phyloP scores from a whole-genome alignment of 768 basidiomycete species.

The Dentipellis sp. region DNA sequence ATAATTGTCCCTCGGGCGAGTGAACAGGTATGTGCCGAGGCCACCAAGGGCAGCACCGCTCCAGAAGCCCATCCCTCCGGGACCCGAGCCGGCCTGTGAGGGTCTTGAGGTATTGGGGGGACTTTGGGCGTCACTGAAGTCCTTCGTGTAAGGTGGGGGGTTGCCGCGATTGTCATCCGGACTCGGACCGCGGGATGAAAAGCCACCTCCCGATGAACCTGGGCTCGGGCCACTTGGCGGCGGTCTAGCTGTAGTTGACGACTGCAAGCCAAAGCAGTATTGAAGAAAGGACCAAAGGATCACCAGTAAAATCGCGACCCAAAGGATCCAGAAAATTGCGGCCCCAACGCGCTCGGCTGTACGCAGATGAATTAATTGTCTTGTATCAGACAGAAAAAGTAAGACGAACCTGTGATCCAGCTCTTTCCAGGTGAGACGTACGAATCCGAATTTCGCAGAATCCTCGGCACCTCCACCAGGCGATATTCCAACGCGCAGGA shows the following conservation, averaged over 20 bases:
- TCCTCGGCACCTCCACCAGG: slow-evolving; percentile 56
- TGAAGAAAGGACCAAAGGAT: background rate
- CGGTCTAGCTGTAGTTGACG: background rate
- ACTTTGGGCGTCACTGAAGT: slow-evolving; percentile 9
- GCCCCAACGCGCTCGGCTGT: background rate
- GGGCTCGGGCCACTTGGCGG: slow-evolving; percentile 20
- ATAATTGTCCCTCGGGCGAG: slow-evolving; percentile 15
- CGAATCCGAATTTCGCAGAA: slow-evolving; percentile 15
- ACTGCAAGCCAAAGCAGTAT: background rate
- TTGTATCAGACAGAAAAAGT: slow-evolving; percentile 7
- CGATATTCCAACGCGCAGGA: slow-evolving; percentile 85
- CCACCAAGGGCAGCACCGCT: slow-evolving; percentile 73
- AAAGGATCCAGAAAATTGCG: background rate
- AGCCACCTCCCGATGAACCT: slow-evolving; percentile 26
- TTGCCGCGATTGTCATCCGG: slow-evolving; percentile 26
- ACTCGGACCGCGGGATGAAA: slow-evolving; percentile 41
- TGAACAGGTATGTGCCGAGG: slow-evolving; percentile 50
- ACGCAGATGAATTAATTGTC: background rate
- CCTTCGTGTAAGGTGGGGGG: slow-evolving; percentile 45
- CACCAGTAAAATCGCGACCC: background rate
- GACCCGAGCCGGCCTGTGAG: background rate
- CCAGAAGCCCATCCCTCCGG: slow-evolving; percentile 63
- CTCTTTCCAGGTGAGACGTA: slow-evolving; percentile 6
- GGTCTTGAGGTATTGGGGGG: slow-evolving; percentile 12
- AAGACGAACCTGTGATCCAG: slow-evolving; percentile 2